These are phyloP conservation scores for Russula sp. DNA, from an alignment of 768 basidiomycete genomes.

Conservation along the genomic window DNA sequence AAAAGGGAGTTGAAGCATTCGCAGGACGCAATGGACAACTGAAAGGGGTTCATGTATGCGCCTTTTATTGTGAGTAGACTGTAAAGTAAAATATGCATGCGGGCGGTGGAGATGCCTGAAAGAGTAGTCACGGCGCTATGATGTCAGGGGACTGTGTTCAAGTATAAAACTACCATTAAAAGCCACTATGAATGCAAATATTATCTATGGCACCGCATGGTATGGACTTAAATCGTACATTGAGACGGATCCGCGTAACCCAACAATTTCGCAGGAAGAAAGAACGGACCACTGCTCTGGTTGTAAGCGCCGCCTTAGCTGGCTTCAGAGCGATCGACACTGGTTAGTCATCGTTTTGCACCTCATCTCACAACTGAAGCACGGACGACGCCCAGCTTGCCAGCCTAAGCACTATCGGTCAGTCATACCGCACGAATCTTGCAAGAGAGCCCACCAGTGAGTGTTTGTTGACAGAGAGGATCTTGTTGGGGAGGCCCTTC, in stretches of 20 bases:
- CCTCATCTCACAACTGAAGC: not conserved
- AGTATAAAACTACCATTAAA: not conserved
- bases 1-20: too few relatives aligned
- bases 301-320: constrained; percentile 62
- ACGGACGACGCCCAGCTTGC: constrained; percentile 39
- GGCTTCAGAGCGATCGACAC: constrained; percentile 84
- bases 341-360: constrained; percentile 38
- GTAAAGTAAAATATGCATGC: not conserved
- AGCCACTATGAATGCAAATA: constrained; percentile 33
- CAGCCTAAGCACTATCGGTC: constrained; percentile 72
- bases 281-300: constrained; percentile 59
- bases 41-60: not conserved
- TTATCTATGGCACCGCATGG: constrained; percentile 64
- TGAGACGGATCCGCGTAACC: not conserved
- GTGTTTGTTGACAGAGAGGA: constrained; percentile 38
- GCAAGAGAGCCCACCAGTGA: not conserved
- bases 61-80: not conserved
- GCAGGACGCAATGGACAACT: too few relatives aligned
- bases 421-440: not conserved
- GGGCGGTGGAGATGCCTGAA: not conserved
- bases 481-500: constrained; percentile 70
- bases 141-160: not conserved
- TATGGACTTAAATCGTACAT: constrained; percentile 22
- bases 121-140: not conserved
- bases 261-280: constrained; percentile 56